phyloP scores from a whole-genome alignment of 2,329 filamentous ascomycete genomes.

The Raffaelea deltoideospora region DNA sequence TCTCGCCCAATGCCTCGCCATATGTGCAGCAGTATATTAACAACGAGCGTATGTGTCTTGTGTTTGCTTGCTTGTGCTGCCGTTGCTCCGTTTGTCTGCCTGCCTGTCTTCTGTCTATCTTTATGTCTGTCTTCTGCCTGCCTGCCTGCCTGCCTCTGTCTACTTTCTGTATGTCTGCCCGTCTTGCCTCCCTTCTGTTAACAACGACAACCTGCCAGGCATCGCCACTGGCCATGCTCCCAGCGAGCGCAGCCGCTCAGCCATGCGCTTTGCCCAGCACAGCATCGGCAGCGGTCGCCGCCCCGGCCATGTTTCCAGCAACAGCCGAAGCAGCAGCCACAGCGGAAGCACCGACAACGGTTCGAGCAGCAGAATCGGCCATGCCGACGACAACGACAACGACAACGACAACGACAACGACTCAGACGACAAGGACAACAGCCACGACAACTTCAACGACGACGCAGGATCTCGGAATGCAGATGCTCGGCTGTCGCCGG shows the following conservation, averaged over 20 bases:
- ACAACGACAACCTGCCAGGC: neutral
- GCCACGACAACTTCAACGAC: neutral
- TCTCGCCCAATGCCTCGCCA: constrained; percentile 12
- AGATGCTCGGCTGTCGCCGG: too few relatives aligned
- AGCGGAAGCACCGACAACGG: neutral
- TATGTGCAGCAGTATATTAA: constrained; percentile 7
- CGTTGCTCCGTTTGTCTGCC: neutral
- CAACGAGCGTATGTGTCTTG: constrained; percentile 4
- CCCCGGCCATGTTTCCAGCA: neutral
- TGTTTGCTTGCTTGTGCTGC: neutral
- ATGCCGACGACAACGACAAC: neutral
- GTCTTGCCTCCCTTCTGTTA: too few relatives aligned
- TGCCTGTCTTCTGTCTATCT: too few relatives aligned
- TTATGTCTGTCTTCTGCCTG: neutral
- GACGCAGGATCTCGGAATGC: too few relatives aligned
- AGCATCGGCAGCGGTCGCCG: neutral
- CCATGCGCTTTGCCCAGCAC: neutral
- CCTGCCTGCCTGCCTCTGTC: too few relatives aligned
- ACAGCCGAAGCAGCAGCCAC: neutral
- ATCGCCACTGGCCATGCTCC: constrained; percentile 1
- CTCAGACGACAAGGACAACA: neutral
- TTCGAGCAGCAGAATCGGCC: too few relatives aligned
- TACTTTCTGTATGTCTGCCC: too few relatives aligned
- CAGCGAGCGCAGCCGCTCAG: constrained; percentile 3
- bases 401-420: neutral